Evolutionary conservation across 2,329 filamentous ascomycete genomes (phyloP).

Genomic region (Xenoacremonium recifei): DNA sequence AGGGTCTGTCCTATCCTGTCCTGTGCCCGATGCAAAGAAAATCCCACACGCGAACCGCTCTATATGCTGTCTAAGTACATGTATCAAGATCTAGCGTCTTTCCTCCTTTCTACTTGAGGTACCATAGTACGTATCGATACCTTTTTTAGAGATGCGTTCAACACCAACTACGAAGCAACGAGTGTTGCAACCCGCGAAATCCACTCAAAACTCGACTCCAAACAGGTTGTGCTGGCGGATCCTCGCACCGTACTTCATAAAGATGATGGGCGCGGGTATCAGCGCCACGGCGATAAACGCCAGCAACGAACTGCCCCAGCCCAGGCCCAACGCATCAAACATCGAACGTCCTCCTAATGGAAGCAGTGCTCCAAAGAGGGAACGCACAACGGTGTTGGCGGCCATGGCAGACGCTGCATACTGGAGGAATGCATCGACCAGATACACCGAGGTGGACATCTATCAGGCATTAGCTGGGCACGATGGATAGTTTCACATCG

Average conservation of each 20-base stretch:
- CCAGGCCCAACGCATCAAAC: constrained; percentile 41
- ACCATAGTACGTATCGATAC: too few species aligned
- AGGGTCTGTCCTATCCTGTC: too few species aligned
- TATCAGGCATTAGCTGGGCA: constrained; percentile 27
- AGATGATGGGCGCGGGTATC: constrained; percentile 36
- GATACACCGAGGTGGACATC: constrained; percentile 57
- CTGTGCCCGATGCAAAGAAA: too few species aligned
- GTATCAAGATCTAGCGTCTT: too few species aligned
- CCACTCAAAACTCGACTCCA: constrained; percentile 19
- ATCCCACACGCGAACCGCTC: too few species aligned
- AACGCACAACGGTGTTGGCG: constrained; percentile 41
- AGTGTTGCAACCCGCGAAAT: too few species aligned
- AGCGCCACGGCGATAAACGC: constrained; percentile 48
- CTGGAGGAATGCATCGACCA: constrained; percentile 41
- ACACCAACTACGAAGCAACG: too few species aligned
- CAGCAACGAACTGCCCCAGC: constrained; percentile 44
- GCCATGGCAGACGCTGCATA: constrained; percentile 29
- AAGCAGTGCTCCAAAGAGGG: constrained; percentile 61
- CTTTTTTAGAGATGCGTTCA: too few species aligned
- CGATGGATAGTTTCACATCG: constrained; percentile 5
- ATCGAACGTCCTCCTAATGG: constrained; percentile 54
- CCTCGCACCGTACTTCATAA: constrained; percentile 36
- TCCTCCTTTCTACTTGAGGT: too few species aligned
- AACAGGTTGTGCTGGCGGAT: constrained; percentile 33
- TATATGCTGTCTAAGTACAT: too few species aligned